Conservation (phyloP, 768 basidiomycete species). For the Lenzites betulinus region DNA sequence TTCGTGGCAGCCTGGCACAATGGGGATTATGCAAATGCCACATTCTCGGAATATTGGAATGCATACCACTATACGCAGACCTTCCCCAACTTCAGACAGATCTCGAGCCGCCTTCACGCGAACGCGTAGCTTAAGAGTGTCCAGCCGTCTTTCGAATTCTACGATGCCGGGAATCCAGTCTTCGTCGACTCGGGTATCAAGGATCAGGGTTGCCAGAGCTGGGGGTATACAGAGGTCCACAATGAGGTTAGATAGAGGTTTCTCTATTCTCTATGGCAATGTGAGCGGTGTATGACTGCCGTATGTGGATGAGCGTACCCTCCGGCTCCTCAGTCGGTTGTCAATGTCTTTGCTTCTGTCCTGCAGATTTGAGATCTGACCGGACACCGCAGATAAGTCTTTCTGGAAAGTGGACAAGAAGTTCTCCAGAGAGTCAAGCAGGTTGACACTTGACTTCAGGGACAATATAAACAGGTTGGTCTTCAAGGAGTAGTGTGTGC, state of each 20-base stretch:
- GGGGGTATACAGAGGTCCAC: conserved; percentile 85
- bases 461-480: not conserved
- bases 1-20: conserved; percentile 78
- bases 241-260: conserved; percentile 79
- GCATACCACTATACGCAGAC: conserved; percentile 84
- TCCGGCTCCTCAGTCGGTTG: conserved; percentile 76
- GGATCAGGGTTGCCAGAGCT: conserved; percentile 66
- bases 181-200: conserved; percentile 85
- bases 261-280: conserved; percentile 77
- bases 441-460: conserved; percentile 75
- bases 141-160: conserved; percentile 79
- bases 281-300: conserved; percentile 4
- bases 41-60: not conserved
- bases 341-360: conserved; percentile 90
- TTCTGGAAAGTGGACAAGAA: conserved; percentile 96
- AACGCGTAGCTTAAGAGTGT: conserved; percentile 66
- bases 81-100: conserved; percentile 81
- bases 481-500: not conserved
- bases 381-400: conserved; percentile 92
- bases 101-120: conserved; percentile 88
- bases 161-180: conserved; percentile 82
- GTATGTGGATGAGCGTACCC: conserved; percentile 51
- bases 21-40: no score
- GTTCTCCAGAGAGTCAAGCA: conserved; percentile 85
- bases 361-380: conserved; percentile 94